phyloP scores from a whole-genome alignment of 1,284 basidiomycete genomes.

The Heterobasidion parviporum region DNA sequence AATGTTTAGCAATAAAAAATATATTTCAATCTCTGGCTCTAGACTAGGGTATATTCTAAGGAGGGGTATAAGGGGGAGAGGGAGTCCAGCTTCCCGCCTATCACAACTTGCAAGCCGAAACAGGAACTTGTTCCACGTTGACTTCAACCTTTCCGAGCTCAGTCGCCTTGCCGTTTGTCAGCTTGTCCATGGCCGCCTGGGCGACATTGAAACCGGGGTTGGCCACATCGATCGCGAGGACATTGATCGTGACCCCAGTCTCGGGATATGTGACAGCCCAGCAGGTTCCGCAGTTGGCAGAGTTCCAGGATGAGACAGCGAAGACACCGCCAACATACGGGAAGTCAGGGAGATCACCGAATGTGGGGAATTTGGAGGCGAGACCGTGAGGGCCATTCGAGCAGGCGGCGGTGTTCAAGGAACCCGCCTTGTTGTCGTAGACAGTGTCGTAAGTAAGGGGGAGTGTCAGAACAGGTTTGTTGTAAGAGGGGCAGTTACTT shows the following conservation, averaged over 20 bases:
- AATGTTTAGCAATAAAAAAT: background rate
- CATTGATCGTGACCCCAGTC: constrained; percentile 14
- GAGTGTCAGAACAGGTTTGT: background rate
- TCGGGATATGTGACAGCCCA: constrained; percentile 21
- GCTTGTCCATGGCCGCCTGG: constrained; percentile 21
- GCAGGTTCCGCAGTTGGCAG: constrained; percentile 24
- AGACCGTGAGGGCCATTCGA: constrained; percentile 27
- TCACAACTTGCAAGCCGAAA: constrained; percentile 10
- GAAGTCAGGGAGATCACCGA: constrained; percentile 22
- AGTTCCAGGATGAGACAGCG: constrained; percentile 20
- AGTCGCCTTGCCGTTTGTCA: constrained; percentile 20
- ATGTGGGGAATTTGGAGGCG: constrained; percentile 19
- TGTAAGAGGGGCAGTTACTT: background rate
- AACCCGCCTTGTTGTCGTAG: constrained; percentile 19
- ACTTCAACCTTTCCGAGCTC: constrained; percentile 3
- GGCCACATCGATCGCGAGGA: constrained; percentile 25
- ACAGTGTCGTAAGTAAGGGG: constrained; percentile 17
- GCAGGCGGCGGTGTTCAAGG: constrained; percentile 22
- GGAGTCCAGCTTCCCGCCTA: too few species aligned
- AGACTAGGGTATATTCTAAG: too few species aligned
- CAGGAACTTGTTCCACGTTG: constrained; percentile 1
- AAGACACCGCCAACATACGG: constrained; percentile 24
- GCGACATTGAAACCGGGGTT: constrained; percentile 24
- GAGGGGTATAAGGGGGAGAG: too few species aligned
- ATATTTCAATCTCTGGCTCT: background rate